Evolutionary conservation across 148 eudicot species (phyloP).

Genomic region (Amaranthus hypochondriacus): DNA sequence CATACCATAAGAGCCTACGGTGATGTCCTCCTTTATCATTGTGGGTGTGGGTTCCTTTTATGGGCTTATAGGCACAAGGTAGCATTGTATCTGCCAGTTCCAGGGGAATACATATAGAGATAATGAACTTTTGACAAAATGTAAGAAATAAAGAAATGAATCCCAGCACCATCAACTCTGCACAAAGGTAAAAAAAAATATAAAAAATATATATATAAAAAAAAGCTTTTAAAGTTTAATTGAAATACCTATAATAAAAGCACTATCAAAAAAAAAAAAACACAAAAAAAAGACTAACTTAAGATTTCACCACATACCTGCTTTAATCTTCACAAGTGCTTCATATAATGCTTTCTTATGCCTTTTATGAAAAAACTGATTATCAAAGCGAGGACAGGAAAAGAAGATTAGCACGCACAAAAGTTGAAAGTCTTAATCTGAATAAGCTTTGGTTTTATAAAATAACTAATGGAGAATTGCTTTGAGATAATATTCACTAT

Average conservation of each 20-base stretch:
- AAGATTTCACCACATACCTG: conserved; percentile 36
- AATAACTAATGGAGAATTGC: not conserved
- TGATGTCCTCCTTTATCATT: conserved; percentile 26
- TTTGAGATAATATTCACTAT: not conserved
- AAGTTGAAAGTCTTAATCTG: not conserved
- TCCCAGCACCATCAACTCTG: conserved; percentile 95
- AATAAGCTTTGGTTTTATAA: not conserved
- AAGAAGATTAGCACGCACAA: not conserved
- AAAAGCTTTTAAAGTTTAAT: no score
- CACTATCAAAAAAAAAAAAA: no score
- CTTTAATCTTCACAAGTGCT: conserved; percentile 84
- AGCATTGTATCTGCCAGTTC: conserved; percentile 50
- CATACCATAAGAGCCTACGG: conserved; percentile 74
- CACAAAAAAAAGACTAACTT: not conserved
- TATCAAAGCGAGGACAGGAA: not conserved
- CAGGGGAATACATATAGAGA: conserved; percentile 50
- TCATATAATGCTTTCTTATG: conserved; percentile 54
- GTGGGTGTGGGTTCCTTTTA: not conserved
- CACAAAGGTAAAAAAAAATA: conserved; percentile 11
- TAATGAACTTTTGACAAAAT: conserved; percentile 71
- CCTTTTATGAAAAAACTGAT: conserved; percentile 48
- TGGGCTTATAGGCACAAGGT: conserved; percentile 44
- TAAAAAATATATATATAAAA: no score
- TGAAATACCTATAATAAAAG: no score
- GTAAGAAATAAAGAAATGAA: conserved; percentile 79